Conservation (phyloP, 1,139 yeast species). For the Magnusiomyces suaveolens region DNA sequence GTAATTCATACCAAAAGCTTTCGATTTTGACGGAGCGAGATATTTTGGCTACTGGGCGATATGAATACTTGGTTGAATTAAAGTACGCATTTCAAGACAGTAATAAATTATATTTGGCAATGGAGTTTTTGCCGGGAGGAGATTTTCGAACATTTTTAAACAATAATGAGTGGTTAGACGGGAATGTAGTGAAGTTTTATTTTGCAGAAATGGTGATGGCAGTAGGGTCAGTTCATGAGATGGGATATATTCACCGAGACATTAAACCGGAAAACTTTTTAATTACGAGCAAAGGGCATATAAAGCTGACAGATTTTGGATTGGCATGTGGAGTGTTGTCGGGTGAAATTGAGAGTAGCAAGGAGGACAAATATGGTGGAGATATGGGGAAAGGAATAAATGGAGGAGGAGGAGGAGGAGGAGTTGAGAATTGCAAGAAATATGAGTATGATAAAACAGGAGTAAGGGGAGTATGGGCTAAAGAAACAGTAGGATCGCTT, state of each 20-base stretch:
- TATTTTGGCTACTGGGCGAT: conserved; percentile 10
- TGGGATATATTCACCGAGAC: conserved; percentile 79
- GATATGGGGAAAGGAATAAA: conserved; percentile 4
- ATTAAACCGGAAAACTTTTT: conserved; percentile 76
- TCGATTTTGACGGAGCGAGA: conserved; percentile 14
- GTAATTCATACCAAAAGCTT: conserved; percentile 12
- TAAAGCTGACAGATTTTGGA: conserved; percentile 75
- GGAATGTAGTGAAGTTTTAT: conserved; percentile 10
- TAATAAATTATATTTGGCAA: conserved; percentile 10
- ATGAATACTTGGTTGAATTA: conserved; percentile 13
- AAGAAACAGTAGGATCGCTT: conserved; percentile 14
- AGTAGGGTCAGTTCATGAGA: conserved; percentile 67
- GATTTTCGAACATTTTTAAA: conserved; percentile 15
- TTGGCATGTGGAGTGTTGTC: conserved; percentile 33
- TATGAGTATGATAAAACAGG: too few relatives aligned
- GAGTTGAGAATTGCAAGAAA: too few relatives aligned
- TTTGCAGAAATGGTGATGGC: conserved; percentile 65
- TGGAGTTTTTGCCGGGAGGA: conserved; percentile 16
- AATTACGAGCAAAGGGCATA: conserved; percentile 72
- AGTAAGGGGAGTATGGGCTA: conserved; percentile 14
- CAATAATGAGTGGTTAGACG: conserved; percentile 7
- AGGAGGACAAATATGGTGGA: background rate
- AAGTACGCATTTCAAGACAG: conserved; percentile 15
- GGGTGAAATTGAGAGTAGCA: conserved; percentile 6
- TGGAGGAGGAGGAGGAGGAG: too few relatives aligned